Evolutionary conservation across 2,329 filamentous ascomycete species (phyloP), one percentile per base, ranked within the genome.

Genomic region (Dothideomycetes sp.): DNA sequence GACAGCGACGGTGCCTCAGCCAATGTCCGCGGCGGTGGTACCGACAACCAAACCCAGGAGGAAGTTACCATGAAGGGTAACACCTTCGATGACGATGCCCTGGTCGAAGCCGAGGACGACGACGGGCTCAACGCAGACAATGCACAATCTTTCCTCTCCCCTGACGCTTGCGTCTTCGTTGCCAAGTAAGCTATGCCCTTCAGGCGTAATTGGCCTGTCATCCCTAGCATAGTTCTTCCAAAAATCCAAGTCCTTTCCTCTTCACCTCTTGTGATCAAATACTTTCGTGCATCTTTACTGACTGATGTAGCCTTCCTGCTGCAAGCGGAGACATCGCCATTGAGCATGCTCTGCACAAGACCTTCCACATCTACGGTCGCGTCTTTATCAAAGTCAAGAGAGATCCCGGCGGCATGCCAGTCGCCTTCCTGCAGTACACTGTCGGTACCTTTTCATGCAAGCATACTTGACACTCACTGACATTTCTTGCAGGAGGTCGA

Each of bases 121-220:
- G n/a, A 15, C 34, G 15, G 27, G 18, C 16, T 41, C 4, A 44
- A 38, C 22, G 31, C 33, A 4, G 40, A 47, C 5, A 56, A 75
- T 48, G 68, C 72, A 3, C 73, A 77, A 50, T 58, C 58, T 1
- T 57, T 68, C 27, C 74, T 72, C 38, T 68, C 73, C 0, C 64
- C 73, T 0, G 67, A 65, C 5, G 70, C 72, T 30, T 80, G 77
- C 50, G 65, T 80, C 27, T 81, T 81, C 49, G 75, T 79, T 29
- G 77, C 77, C 22, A 81, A 81, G 77, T 80, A 65, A 63, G 72
- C n/a, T n/a, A n/a, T n/a, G n/a, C n/a, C n/a, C n/a, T n/a, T n/a
- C n/a, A n/a, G n/a, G n/a, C n/a, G n/a, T n/a, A n/a, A n/a, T n/a
- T n/a, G n/a, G n/a, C n/a, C n/a, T n/a, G n/a, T n/a, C n/a, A n/a